Conservation (phyloP, 306 rosid species). For the Dryas alaskensis region DNA sequence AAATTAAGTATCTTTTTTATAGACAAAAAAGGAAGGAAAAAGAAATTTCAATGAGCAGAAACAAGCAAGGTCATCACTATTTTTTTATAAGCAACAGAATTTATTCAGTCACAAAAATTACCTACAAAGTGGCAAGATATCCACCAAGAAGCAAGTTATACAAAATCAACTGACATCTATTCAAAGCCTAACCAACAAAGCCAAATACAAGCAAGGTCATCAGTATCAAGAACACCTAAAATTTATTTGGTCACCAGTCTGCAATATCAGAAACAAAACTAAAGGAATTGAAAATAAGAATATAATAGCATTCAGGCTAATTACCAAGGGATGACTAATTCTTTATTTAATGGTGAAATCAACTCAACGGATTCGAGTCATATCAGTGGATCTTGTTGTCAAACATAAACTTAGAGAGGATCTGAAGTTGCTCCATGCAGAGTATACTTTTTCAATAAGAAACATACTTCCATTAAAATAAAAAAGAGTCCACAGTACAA, state of each 20-base stretch:
- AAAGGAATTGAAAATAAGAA: neutral
- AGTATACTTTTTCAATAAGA: too few relatives aligned
- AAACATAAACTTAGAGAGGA: neutral
- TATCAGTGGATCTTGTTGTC: neutral
- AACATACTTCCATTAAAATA: too few relatives aligned
- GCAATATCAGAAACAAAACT: neutral
- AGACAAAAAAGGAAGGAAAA: neutral
- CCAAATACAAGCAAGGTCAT: neutral
- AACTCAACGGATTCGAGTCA: neutral
- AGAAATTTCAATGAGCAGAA: neutral
- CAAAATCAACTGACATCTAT: too few relatives aligned
- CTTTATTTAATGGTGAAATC: neutral
- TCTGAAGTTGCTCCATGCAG: too few relatives aligned
- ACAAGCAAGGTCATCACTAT: neutral
- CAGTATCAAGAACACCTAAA: neutral
- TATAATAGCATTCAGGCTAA: neutral
- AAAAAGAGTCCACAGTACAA: too few relatives aligned
- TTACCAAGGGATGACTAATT: neutral
- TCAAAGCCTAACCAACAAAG: too few relatives aligned
- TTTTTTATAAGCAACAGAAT: too few relatives aligned
- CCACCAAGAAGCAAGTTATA: too few relatives aligned
- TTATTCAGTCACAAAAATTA: too few relatives aligned
- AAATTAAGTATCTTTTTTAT: neutral
- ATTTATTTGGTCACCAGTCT: neutral
- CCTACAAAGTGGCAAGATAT: too few relatives aligned